phyloP scores from a whole-genome alignment of 2,329 filamentous ascomycete species.

The Exserohilum turcica region DNA sequence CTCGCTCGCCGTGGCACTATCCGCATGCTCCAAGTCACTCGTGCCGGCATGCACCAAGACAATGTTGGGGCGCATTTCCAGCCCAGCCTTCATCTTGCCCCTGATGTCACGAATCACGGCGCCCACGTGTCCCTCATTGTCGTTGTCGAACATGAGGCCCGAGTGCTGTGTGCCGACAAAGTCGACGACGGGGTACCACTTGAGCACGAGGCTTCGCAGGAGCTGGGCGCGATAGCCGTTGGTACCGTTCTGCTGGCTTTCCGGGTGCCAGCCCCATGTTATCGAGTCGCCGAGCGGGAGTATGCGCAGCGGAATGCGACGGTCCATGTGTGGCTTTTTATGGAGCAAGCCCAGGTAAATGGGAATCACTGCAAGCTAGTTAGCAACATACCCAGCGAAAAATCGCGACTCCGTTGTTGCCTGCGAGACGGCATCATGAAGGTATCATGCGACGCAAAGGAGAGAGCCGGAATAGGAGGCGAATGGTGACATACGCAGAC shows the following conservation, averaged over 20 bases:
- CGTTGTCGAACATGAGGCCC: slow-evolving; percentile 41
- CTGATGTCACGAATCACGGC: slow-evolving; percentile 39
- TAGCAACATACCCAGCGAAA: neutral
- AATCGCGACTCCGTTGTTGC: neutral
- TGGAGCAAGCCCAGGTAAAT: slow-evolving; percentile 9
- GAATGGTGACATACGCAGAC: slow-evolving; percentile 11
- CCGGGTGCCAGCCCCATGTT: slow-evolving; percentile 38
- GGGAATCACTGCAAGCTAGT: slow-evolving; percentile 11
- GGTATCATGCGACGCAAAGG: neutral
- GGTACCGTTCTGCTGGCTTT: slow-evolving; percentile 30
- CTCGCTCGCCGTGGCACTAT: slow-evolving; percentile 13
- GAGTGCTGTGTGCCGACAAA: slow-evolving; percentile 42
- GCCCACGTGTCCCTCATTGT: slow-evolving; percentile 43
- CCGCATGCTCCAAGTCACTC: slow-evolving; percentile 24
- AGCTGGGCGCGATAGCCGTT: slow-evolving; percentile 49
- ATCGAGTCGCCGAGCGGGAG: slow-evolving; percentile 35
- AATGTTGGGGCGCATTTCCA: slow-evolving; percentile 28
- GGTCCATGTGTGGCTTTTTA: slow-evolving; percentile 2
- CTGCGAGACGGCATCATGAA: neutral
- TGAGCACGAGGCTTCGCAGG: slow-evolving; percentile 26
- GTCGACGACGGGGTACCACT: slow-evolving; percentile 23
- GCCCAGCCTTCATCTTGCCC: slow-evolving; percentile 10
- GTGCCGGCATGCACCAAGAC: slow-evolving; percentile 34
- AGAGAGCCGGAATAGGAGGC: neutral
- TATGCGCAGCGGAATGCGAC: slow-evolving; percentile 24